Conservation (phyloP, 768 basidiomycete species). For the Podaxis sp. region DNA sequence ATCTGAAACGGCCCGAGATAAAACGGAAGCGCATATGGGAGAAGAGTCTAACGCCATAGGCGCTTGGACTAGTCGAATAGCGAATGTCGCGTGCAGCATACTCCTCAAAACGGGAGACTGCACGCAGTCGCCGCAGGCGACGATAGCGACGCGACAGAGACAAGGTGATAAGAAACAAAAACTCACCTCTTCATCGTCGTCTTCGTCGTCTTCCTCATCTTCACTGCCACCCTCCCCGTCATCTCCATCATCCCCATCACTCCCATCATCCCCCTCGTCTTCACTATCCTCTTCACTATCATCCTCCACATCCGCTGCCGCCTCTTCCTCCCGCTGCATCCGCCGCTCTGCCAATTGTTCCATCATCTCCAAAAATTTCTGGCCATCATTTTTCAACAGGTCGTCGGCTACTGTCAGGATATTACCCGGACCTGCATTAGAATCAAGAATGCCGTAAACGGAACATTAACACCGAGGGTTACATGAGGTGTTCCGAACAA, state of each 20-base stretch:
- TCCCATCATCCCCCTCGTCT: constrained; percentile 54
- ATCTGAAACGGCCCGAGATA: neutral
- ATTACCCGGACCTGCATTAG: constrained; percentile 68
- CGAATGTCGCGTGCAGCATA: neutral
- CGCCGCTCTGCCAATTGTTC: constrained; percentile 94
- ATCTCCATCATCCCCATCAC: constrained; percentile 57
- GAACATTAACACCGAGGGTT: neutral
- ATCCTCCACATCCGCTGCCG: constrained; percentile 40
- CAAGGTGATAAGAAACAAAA: constrained; percentile 14
- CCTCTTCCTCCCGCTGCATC: constrained; percentile 82
- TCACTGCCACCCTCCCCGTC: constrained; percentile 58
- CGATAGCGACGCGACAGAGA: neutral
- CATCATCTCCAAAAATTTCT: constrained; percentile 99
- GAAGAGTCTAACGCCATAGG: no score
- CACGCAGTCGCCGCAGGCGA: neutral
- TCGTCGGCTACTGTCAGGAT: constrained; percentile 99
- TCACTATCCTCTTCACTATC: constrained; percentile 45
- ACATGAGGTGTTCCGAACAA: constrained; percentile 9
- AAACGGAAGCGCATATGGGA: neutral
- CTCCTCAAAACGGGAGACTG: neutral
- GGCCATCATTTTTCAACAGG: constrained; percentile 96
- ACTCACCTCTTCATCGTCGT: constrained; percentile 51
- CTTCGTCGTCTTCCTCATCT: constrained; percentile 63
- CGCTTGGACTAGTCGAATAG: neutral
- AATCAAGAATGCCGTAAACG: neutral